Percentiles rank a stretch among this genome's conserved stretches.
phyloP scores from a whole-genome alignment of 495 filamentous ascomycete genomes.

The Annulohypoxylon bovei region DNA sequence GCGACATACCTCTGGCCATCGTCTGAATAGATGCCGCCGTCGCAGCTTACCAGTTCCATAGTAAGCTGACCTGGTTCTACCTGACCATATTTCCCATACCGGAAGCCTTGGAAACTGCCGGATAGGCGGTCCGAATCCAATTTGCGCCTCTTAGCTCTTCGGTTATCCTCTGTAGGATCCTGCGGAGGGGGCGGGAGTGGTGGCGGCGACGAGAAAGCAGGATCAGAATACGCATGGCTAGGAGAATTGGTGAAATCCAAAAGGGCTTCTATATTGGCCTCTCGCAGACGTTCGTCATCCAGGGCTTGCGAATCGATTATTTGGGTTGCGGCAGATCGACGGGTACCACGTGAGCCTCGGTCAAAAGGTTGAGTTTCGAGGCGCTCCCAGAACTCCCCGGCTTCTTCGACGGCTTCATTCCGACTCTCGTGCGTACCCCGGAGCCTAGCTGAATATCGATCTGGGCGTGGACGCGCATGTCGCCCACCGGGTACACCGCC shows the following conservation, averaged over 20 bases:
- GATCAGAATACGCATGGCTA: slow-evolving; percentile 47
- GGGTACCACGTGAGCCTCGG: slow-evolving; percentile 18
- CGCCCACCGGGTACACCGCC: slow-evolving; percentile 10
- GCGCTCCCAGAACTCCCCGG: slow-evolving; percentile 32
- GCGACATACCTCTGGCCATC: slow-evolving; percentile 69
- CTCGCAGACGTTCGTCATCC: slow-evolving; percentile 50
- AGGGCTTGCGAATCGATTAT: slow-evolving; percentile 22
- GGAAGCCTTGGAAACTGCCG: slow-evolving; percentile 66
- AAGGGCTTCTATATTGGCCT: slow-evolving; percentile 57
- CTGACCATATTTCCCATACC: slow-evolving; percentile 84
- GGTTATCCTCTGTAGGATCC: slow-evolving; percentile 56
- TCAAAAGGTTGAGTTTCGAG: slow-evolving; percentile 24
- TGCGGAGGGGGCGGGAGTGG: slow-evolving; percentile 43
- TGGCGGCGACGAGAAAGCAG: slow-evolving; percentile 40
- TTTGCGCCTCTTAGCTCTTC: slow-evolving; percentile 76
- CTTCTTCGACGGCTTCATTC: slow-evolving; percentile 23
- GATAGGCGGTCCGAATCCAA: slow-evolving; percentile 69
- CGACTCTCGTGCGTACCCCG: slow-evolving; percentile 33
- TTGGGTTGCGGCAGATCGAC: slow-evolving; percentile 21
- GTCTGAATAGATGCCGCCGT: slow-evolving; percentile 79
- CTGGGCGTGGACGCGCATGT: slow-evolving; percentile 46
- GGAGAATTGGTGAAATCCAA: slow-evolving; percentile 52
- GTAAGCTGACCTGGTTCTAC: slow-evolving; percentile 79
- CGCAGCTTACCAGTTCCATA: slow-evolving; percentile 89
- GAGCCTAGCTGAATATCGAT: slow-evolving; percentile 46